These are phyloP conservation scores for Neonectria ditissima DNA, from an alignment of 2,329 filamentous ascomycete genomes.

Conservation along the genomic window DNA sequence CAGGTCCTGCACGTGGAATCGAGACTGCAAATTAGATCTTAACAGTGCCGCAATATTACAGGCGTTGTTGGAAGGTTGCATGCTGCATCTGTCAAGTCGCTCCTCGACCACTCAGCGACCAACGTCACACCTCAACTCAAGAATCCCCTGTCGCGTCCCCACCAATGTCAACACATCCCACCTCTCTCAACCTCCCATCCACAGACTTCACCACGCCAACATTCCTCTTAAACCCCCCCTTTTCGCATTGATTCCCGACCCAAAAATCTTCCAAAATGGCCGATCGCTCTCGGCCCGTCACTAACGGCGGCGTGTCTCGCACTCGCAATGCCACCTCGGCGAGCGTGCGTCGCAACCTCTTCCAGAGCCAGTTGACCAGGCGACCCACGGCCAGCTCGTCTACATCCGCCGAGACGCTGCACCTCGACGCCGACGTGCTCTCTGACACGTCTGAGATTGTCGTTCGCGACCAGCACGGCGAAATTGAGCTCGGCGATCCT, in stretches of 20 bases:
- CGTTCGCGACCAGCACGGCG: conserved; percentile 71
- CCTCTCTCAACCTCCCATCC: conserved; percentile 21
- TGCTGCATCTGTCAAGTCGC: neutral
- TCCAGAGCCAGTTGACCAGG: conserved; percentile 69
- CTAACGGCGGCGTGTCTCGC: conserved; percentile 36
- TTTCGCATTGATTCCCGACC: conserved; percentile 1
- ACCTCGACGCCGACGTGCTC: conserved; percentile 61
- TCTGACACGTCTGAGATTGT: conserved; percentile 68
- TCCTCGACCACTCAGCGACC: conserved; percentile 2
- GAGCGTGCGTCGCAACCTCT: conserved; percentile 61
- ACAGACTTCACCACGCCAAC: conserved; percentile 15
- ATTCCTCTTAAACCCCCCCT: conserved; percentile 11
- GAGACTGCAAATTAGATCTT: neutral
- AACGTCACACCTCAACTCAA: conserved; percentile 9
- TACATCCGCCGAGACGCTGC: conserved; percentile 59
- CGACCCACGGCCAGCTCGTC: conserved; percentile 62
- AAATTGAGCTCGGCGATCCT: conserved; percentile 70
- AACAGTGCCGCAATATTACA: neutral
- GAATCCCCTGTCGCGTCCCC: conserved; percentile 26
- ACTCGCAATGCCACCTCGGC: conserved; percentile 26
- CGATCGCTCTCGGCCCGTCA: conserved; percentile 39
- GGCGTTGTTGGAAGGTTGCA: neutral
- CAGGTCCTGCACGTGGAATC: neutral
- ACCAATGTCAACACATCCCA: conserved; percentile 41
- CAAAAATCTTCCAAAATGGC: conserved; percentile 31